phyloP scores from a whole-genome alignment of 2,329 filamentous ascomycete species.

The Colletotrichum graminicola region DNA sequence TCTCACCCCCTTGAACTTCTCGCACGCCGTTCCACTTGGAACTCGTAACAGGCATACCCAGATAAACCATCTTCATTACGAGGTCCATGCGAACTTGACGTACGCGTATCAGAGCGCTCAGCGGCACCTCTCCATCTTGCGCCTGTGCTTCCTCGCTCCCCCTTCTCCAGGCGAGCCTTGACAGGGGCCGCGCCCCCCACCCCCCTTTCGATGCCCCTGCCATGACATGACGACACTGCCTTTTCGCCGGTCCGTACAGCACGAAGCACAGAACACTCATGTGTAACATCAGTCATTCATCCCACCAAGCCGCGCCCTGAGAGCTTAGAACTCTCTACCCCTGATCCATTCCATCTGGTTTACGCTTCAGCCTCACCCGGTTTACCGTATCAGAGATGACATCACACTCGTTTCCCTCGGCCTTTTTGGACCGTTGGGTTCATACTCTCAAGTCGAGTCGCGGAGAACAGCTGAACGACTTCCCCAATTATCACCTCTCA shows the following conservation, averaged over 20 bases:
- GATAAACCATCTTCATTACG: constrained; percentile 31
- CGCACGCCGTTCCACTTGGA: constrained; percentile 16
- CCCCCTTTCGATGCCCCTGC: not conserved
- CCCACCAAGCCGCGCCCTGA: constrained; percentile 10
- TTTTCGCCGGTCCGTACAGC: not conserved
- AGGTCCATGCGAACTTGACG: constrained; percentile 31
- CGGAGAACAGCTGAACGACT: constrained; percentile 54
- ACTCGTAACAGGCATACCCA: constrained; percentile 15
- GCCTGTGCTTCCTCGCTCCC: not conserved
- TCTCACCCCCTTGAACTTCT: constrained; percentile 5
- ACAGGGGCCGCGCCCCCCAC: constrained; percentile 19
- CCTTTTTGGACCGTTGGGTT: constrained; percentile 55
- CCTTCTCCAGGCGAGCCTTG: constrained; percentile 1
- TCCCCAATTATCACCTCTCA: constrained; percentile 62
- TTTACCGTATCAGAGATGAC: constrained; percentile 30
- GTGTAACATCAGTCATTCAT: constrained; percentile 19
- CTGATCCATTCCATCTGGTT: constrained; percentile 26
- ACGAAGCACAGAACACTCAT: not conserved
- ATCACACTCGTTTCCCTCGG: constrained; percentile 50
- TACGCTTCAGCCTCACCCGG: constrained; percentile 1
- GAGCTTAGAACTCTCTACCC: constrained; percentile 17
- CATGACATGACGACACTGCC: constrained; percentile 34
- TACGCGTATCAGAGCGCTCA: constrained; percentile 28
- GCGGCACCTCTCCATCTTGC: constrained; percentile 6
- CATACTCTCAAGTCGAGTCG: constrained; percentile 44